Evolutionary conservation across 768 basidiomycete species (phyloP).

Genomic region (Mycena latifolia): DNA sequence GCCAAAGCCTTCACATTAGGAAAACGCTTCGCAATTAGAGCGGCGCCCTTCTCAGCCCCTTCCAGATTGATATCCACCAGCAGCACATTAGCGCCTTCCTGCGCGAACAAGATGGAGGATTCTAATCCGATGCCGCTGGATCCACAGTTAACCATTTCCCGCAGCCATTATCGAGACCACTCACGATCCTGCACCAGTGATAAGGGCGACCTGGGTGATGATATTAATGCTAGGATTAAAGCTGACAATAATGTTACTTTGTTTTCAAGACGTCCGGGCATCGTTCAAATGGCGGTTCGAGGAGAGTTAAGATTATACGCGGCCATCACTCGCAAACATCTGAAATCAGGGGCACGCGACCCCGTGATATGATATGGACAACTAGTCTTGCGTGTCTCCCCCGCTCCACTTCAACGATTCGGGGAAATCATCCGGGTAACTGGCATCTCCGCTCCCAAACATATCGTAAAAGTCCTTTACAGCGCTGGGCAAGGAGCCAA

Average conservation of each 20-base stretch:
- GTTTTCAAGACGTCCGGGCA: slow-evolving; percentile 78
- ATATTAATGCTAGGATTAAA: slow-evolving; percentile 5
- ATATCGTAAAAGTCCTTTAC: slow-evolving; percentile 59
- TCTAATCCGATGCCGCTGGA: slow-evolving; percentile 95
- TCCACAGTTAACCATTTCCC: slow-evolving; percentile 13
- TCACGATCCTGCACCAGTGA: slow-evolving; percentile 93
- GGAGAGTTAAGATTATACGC: slow-evolving; percentile 18
- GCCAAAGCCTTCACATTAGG: slow-evolving; percentile 79
- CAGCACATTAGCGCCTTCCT: slow-evolving; percentile 92
- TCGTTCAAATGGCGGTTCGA: slow-evolving; percentile 39
- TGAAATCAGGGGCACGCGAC: no score
- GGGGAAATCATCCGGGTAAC: slow-evolving; percentile 57
- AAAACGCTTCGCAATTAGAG: slow-evolving; percentile 71
- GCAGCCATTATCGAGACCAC: slow-evolving; percentile 43
- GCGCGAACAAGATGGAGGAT: slow-evolving; percentile 94
- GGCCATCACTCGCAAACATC: not conserved
- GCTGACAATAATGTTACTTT: slow-evolving; percentile 56
- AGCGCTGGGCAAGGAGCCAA: slow-evolving; percentile 49
- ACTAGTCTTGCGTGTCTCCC: slow-evolving; percentile 8
- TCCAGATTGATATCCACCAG: slow-evolving; percentile 89
- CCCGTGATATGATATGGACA: no score
- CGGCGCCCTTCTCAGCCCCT: slow-evolving; percentile 77
- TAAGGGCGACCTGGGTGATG: slow-evolving; percentile 66
- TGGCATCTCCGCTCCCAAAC: slow-evolving; percentile 54
- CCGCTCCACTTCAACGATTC: slow-evolving; percentile 46